phyloP scores from a whole-genome alignment of 768 basidiomycete species.

The Termitomyces sp. region DNA sequence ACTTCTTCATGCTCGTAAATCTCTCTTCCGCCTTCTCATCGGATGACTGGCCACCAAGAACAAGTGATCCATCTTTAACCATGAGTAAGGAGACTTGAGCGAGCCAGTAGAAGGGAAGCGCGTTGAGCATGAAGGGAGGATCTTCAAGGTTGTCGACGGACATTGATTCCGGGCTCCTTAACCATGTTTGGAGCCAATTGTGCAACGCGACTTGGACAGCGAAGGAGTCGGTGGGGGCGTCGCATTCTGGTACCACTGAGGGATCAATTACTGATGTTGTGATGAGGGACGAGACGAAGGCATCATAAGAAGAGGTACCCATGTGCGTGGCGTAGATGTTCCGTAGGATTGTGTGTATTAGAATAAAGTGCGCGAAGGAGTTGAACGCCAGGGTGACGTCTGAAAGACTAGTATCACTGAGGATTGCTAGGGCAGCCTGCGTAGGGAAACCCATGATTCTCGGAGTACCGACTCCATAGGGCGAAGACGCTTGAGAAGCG shows the following conservation, averaged over 20 bases:
- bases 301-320: slow-evolving; percentile 8
- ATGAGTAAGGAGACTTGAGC: slow-evolving; percentile 49
- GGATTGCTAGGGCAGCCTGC: slow-evolving; percentile 27
- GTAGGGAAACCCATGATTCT: slow-evolving; percentile 33
- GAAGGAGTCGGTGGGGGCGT: slow-evolving; percentile 10
- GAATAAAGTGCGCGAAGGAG: slow-evolving; percentile 38
- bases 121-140: slow-evolving; percentile 35
- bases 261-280: background rate
- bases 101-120: slow-evolving; percentile 60
- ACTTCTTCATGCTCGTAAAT: slow-evolving; percentile 42
- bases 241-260: background rate
- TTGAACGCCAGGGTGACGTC: slow-evolving; percentile 25
- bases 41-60: background rate
- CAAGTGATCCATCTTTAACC: slow-evolving; percentile 39
- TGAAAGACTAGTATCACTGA: slow-evolving; percentile 27
- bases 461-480: slow-evolving; percentile 26
- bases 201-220: slow-evolving; percentile 47
- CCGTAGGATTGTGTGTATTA: slow-evolving; percentile 40
- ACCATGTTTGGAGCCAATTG: slow-evolving; percentile 57
- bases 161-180: slow-evolving; percentile 28
- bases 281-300: background rate
- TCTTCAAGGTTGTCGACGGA: slow-evolving; percentile 21
- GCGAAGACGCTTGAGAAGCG: slow-evolving; percentile 24
- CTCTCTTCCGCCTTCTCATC: slow-evolving; percentile 18
- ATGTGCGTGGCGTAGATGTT: slow-evolving; percentile 27